phyloP scores from a whole-genome alignment of 2,329 filamentous ascomycete species.

The Calonectria naviculata region DNA sequence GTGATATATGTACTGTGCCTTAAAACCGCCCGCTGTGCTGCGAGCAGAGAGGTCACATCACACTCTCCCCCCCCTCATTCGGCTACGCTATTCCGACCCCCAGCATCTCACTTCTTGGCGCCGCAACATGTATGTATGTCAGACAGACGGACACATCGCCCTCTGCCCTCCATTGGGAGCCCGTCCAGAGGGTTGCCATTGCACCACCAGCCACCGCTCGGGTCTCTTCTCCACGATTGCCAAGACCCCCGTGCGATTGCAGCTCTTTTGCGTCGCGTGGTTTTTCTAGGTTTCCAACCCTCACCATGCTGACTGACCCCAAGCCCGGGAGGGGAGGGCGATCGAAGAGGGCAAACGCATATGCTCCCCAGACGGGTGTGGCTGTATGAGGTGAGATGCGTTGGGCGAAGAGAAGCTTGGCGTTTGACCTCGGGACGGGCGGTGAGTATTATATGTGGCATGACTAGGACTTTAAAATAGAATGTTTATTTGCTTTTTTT shows the following conservation, averaged over 20 bases:
- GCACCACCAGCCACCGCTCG: neutral
- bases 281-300: neutral
- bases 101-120: neutral
- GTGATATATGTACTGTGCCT: neutral
- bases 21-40: neutral
- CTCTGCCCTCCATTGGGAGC: neutral
- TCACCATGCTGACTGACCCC: neutral
- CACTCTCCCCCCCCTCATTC: neutral
- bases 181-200: neutral
- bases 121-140: conserved; percentile 1
- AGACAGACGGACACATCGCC: conserved; percentile 1
- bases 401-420: neutral
- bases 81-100: neutral
- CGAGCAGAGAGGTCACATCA: neutral
- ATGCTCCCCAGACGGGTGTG: neutral
- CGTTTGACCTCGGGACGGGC: neutral
- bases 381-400: neutral
- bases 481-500: neutral
- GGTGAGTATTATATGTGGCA: conserved; percentile 3
- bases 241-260: neutral
- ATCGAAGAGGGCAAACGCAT: too few species aligned
- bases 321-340: neutral
- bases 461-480: neutral
- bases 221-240: neutral
- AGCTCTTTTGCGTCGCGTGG: too few species aligned